Evolutionary conservation across 441 rosid genomes (phyloP), one percentile per base, ranked within the genome.

Genomic region (Populus hybrid): DNA sequence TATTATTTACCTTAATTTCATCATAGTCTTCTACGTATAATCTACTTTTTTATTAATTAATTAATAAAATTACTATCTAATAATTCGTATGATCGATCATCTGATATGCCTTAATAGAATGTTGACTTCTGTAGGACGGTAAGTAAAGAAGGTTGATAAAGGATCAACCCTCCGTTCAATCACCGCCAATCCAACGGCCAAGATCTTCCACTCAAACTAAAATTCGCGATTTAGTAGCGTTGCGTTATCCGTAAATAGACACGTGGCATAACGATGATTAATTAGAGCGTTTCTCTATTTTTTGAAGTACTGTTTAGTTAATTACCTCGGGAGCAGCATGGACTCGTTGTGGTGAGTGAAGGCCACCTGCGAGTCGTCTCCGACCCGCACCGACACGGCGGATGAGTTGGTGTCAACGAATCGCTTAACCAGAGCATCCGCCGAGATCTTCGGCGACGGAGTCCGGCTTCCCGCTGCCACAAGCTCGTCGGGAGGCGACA

Each of bases 401-500:
- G 93, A 88, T 9, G 90, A 33, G 80, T 88, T 87, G 77, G 85
- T 78, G 66, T 81, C 89, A 42, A 90, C 72, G 86, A 95, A 95
- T 9, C 89, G 85, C 74, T 88, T 88, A 71, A 95, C 75, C 40
- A 95, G 85, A 70, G 88, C 86, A 2, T 81, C 83, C 73, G 96
- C 79, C 31, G 90, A 78, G 61, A 81, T 91, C 80, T 95, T 95
- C 28, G 98, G 99, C 4, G 99, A 93, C 66, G 99, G 99, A 9
- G 99, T 95, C 81, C 99, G 86, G 87, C 91, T 76, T 59, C 99
- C 99, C 40, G 99, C 99, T 0, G 94, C 97, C 82, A 95, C 98
- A 74, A 93, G 92, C 85, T 95, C 99, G 21, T 93, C 98, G 72
- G 99, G 99, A 11, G 94, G 92, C 2, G 97, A 87, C 73, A 95